A percentile compares a stretch with the other conserved stretches of the same genome.
Conservation (phyloP, 2,329 filamentous ascomycete genomes). For the Davidsoniella australis region DNA sequence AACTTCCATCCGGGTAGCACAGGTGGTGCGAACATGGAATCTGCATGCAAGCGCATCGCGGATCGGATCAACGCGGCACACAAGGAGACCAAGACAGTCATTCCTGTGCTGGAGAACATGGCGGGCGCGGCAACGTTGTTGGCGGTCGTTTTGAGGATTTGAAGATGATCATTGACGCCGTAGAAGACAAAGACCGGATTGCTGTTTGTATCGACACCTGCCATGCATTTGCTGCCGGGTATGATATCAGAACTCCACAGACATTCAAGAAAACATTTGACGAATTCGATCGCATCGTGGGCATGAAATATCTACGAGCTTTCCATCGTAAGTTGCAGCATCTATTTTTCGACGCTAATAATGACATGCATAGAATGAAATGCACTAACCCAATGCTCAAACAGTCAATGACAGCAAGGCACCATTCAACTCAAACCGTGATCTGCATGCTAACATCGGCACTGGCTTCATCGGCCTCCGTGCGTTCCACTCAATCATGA, state of each 20-base stretch:
- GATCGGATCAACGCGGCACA: constrained; percentile 69
- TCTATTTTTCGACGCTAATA: neutral
- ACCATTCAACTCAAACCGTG: constrained; percentile 62
- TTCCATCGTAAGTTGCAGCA: constrained; percentile 39
- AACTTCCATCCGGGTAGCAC: constrained; percentile 93
- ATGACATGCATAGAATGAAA: neutral
- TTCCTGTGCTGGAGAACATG: constrained; percentile 91
- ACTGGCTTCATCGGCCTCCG: constrained; percentile 82
- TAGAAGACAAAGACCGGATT: constrained; percentile 68
- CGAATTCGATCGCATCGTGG: constrained; percentile 63
- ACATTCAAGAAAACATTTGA: constrained; percentile 57
- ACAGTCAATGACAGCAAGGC: constrained; percentile 86
- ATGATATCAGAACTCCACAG: constrained; percentile 64
- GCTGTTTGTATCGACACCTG: constrained; percentile 96
- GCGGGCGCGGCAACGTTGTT: constrained; percentile 77
- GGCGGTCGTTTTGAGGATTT: constrained; percentile 77
- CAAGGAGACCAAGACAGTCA: constrained; percentile 53
- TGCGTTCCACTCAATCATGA: constrained; percentile 83
- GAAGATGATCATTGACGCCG: constrained; percentile 60
- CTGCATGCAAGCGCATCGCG: constrained; percentile 65
- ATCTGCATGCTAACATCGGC: constrained; percentile 91
- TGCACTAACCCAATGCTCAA: neutral
- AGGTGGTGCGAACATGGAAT: constrained; percentile 42
- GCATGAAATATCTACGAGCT: constrained; percentile 62
- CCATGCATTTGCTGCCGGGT: constrained; percentile 86